Base-by-base conservation (phyloP, 441 rosid species). In the Eutrema salsugineum region DNA sequence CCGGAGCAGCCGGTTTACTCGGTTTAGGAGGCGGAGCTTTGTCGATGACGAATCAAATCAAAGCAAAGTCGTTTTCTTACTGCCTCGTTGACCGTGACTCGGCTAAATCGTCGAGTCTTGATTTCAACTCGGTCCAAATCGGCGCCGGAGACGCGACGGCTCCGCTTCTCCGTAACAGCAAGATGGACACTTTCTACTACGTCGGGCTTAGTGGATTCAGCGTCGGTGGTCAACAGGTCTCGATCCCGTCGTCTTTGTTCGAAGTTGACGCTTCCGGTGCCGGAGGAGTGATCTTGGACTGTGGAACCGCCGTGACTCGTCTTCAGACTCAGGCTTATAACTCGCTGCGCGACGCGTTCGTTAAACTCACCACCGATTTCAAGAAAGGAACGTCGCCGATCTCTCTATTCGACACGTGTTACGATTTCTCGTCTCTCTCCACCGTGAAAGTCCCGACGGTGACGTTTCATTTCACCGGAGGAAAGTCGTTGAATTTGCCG, bases 231-330 rank as follows among this genome's bases (percentile, higher is more conserved):
- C 44, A 55, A 10, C 44, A 6, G 39, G 84, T 88, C 6, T 35
- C 77, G 22, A 72, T 86, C 35, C 73, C 88, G 0, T 75, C 84
- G 20, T 74, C 88, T 17, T 48, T 84, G 12, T 84, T 88, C 59
- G 80, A 75, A 36, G 76, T 88, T 60, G 85, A 79, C 50, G 83
- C 64, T 1, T 62, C 87, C 2, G 93, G 93, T 4, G 22, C 51
- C 30, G 88, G 93, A 1, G 93, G 93, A 14, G 80, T 88, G 53
- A 88, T 88, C 19, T 78, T 88, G 14, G 93, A 88, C 22, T 88
- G 88, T 35, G 93, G 93, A 24, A 88, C 93, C 28, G 85, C 93
- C 73, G 75, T 88, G 68, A 84, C 88, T 65, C 87, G 93, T 66
- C 65, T 88, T 30, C 88, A 78, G 71, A 88, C 87, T 30, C 76